These are phyloP conservation scores for Venturia asperata DNA, from an alignment of 2,329 filamentous ascomycete species.

Conservation along the genomic window DNA sequence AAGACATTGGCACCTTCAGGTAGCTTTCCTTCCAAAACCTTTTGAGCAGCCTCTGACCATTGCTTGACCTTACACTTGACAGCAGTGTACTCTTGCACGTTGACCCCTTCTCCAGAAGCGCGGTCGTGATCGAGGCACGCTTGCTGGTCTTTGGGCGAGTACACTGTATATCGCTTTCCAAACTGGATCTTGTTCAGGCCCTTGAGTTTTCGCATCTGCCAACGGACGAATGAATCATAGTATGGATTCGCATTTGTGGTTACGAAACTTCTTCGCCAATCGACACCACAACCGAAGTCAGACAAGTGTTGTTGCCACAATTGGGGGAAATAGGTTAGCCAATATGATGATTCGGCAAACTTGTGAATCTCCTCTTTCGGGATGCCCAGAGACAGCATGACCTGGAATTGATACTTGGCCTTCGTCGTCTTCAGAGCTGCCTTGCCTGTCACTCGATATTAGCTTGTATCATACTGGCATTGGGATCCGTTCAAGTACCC, in stretches of 20 bases:
- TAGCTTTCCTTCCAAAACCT: slow-evolving; percentile 67
- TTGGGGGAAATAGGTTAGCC: slow-evolving; percentile 89
- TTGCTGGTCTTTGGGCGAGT: slow-evolving; percentile 82
- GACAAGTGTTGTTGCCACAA: slow-evolving; percentile 71
- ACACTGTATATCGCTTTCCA: slow-evolving; percentile 87
- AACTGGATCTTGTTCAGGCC: slow-evolving; percentile 90
- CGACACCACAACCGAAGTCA: slow-evolving; percentile 77
- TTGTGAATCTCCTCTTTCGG: slow-evolving; percentile 82
- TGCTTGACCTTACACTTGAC: slow-evolving; percentile 86
- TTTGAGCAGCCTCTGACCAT: slow-evolving; percentile 71
- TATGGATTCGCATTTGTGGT: slow-evolving; percentile 96
- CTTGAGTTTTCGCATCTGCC: slow-evolving; percentile 93
- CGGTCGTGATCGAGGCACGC: slow-evolving; percentile 85
- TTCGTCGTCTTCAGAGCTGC: slow-evolving; percentile 82
- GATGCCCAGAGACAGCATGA: slow-evolving; percentile 87
- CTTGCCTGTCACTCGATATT: slow-evolving; percentile 47
- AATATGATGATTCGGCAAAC: slow-evolving; percentile 85
- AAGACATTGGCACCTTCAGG: slow-evolving; percentile 73
- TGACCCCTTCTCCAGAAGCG: slow-evolving; percentile 71
- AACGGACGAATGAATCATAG: slow-evolving; percentile 90
- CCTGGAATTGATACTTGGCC: slow-evolving; percentile 93
- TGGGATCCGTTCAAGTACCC: slow-evolving; percentile 38
- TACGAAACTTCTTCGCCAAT: slow-evolving; percentile 88
- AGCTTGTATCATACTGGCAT: background rate
- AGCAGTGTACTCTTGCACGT: slow-evolving; percentile 85